Base-by-base conservation (phyloP, 1,139 yeast genomes). In the Blastobotrys serpentis region DNA sequence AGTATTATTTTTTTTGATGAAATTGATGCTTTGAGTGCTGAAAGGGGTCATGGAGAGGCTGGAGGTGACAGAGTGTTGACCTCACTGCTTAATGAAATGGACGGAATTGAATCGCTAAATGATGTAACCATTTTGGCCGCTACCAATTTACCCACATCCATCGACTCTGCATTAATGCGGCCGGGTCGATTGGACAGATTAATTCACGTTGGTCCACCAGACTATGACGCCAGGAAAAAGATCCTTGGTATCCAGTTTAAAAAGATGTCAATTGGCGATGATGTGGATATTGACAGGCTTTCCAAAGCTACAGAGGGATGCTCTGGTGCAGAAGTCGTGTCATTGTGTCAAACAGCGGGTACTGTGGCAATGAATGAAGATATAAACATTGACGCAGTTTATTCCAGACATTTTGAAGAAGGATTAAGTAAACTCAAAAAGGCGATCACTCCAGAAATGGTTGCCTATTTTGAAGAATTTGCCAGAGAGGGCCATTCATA, bases 51-150 rank as follows among this genome's bases (percentile, higher is more conserved):
- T 26, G 81, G 81, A 1, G 79, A 78, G 10, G 77, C 84, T 14
- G 95, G 95, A 0, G 82, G 92, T 0, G 88, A 81, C 56, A 85
- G 94, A 58, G 97, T 92, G 0, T 72, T 92, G 53, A 90, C 96
- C 0, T 85, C 98, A 0, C 71, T 92, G 56, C 75, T 92, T 60
- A 92, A 89, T 61, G 98, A 92, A 66, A 86, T 92, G 58, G 98
- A 92, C 64, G 98, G 98, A 62, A 92, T 92, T 10, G 98, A 92
- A 65, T 95, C 89, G 52, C 71, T 92, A 55, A 86, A 85, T 51
- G 97, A 96, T 1, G 98, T 92, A 4, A 88, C 89, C 2, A 83
- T 92, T 14, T 84, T 92, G 17, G 98, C 96, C 1, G 98, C 98
- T 5, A 92, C 98, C 0, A 92, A 92, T 63, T 76, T 96, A 61